Percentiles rank a stretch among this genome's conserved stretches.
Evolutionary conservation across 306 rosid species (phyloP).

Genomic region (Dalbergia cultrata): DNA sequence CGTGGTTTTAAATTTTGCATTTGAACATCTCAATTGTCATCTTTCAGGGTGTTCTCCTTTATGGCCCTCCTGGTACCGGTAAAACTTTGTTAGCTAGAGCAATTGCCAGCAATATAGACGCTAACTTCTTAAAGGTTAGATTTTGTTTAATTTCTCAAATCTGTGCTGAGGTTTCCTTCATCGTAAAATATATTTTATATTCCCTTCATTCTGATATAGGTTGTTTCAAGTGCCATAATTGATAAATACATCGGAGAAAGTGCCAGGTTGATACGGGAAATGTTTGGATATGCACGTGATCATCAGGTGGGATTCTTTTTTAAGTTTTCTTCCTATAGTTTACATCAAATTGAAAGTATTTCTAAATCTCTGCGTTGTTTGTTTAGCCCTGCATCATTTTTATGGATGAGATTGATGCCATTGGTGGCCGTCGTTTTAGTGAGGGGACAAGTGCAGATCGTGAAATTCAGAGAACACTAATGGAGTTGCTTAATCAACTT

Average conservation of each 20-base stretch:
- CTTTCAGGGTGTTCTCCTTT: constrained; percentile 92
- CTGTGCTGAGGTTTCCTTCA: constrained; percentile 13
- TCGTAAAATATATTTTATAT: constrained; percentile 30
- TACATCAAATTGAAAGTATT: constrained; percentile 12
- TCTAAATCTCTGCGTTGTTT: constrained; percentile 38
- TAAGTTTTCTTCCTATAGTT: constrained; percentile 16
- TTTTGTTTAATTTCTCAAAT: constrained; percentile 18
- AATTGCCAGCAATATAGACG: constrained; percentile 96
- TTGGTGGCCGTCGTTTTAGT: constrained; percentile 98
- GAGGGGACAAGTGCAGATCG: constrained; percentile 99
- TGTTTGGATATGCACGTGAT: constrained; percentile 99
- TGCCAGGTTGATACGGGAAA: constrained; percentile 93
- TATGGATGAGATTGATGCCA: constrained; percentile 99
- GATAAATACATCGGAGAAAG: constrained; percentile 97
- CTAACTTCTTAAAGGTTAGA: constrained; percentile 89
- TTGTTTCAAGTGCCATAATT: constrained; percentile 96
- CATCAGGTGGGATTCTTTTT: constrained; percentile 75
- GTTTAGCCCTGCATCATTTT: constrained; percentile 96
- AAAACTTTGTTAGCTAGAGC: constrained; percentile 97
- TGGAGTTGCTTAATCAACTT: constrained; percentile 97
- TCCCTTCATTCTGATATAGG: constrained; percentile 55
- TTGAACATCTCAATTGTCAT: constrained; percentile 36
- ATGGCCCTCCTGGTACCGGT: constrained; percentile 99
- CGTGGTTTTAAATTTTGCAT: constrained; percentile 33
- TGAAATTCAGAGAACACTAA: constrained; percentile 94